phyloP scores from a whole-genome alignment of 768 basidiomycete genomes.

The Boletus rufocinnamomeus region DNA sequence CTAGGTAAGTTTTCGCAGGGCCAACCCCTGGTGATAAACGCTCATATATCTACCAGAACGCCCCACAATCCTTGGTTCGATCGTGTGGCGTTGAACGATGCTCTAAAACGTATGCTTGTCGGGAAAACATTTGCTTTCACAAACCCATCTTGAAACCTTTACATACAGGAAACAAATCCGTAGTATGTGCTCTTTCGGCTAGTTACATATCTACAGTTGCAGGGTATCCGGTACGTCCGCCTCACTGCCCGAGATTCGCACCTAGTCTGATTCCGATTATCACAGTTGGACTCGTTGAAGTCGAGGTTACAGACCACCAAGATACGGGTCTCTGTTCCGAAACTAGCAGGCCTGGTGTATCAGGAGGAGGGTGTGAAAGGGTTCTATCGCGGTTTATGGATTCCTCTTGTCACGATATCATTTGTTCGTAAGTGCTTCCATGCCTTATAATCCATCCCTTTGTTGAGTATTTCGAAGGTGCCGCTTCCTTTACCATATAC shows the following conservation, averaged over 20 bases:
- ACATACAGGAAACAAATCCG: slow-evolving; percentile 73
- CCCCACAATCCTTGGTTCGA: slow-evolving; percentile 65
- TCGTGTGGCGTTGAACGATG: slow-evolving; percentile 59
- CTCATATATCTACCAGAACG: slow-evolving; percentile 39
- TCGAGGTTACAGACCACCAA: slow-evolving; percentile 87
- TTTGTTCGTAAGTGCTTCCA: slow-evolving; percentile 78
- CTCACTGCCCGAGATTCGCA: neutral
- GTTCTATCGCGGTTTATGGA: slow-evolving; percentile 89
- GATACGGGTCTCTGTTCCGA: slow-evolving; percentile 69
- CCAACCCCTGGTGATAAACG: slow-evolving; percentile 12
- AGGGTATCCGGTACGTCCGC: slow-evolving; percentile 71
- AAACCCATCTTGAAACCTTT: slow-evolving; percentile 8
- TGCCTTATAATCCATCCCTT: slow-evolving; percentile 1
- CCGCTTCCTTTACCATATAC: slow-evolving; percentile 91
- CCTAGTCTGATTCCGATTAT: neutral
- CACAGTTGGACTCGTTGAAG: slow-evolving; percentile 90
- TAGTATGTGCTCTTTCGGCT: slow-evolving; percentile 87
- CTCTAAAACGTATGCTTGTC: slow-evolving; percentile 58
- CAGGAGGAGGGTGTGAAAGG: slow-evolving; percentile 85
- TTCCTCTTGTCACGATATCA: slow-evolving; percentile 93
- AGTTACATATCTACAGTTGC: slow-evolving; percentile 92
- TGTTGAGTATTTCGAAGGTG: slow-evolving; percentile 49
- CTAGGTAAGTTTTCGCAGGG: slow-evolving; percentile 44
- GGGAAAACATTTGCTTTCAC: neutral
- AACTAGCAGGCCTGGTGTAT: slow-evolving; percentile 71